Percentiles rank a stretch among this genome's conserved stretches.
phyloP scores from a whole-genome alignment of 2,329 filamentous ascomycete species.

The Colletotrichum lentis region DNA sequence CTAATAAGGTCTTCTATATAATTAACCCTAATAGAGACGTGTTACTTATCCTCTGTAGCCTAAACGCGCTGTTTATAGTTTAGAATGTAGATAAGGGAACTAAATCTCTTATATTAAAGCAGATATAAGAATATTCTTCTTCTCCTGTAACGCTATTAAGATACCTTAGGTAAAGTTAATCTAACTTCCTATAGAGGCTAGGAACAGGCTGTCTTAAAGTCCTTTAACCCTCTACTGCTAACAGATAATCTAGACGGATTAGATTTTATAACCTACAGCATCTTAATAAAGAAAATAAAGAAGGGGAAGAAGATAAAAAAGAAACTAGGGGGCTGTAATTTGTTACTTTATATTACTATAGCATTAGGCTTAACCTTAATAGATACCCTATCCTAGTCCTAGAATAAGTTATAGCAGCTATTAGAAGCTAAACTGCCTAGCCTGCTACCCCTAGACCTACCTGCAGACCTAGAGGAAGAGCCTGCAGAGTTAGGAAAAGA shows the following conservation, averaged over 20 bases:
- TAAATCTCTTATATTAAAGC: background rate
- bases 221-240: too few species aligned
- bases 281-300: background rate
- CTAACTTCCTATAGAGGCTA: too few species aligned
- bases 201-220: too few species aligned
- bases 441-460: too few species aligned
- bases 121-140: too few species aligned
- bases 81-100: background rate
- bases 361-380: background rate
- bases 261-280: too few species aligned
- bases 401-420: background rate
- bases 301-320: background rate
- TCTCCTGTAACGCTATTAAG: too few species aligned
- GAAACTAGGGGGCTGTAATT: too few species aligned
- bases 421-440: background rate
- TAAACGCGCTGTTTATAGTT: background rate
- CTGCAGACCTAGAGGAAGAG: too few species aligned
- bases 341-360: background rate
- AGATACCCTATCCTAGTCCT: background rate
- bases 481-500: background rate
- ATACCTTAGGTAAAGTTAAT: too few species aligned
- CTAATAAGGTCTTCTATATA: background rate
- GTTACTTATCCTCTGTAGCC: background rate
- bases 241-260: too few species aligned
- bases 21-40: conserved; percentile 2